phyloP scores from a whole-genome alignment of 164 flowering plant species.

The Vitis cinerea region DNA sequence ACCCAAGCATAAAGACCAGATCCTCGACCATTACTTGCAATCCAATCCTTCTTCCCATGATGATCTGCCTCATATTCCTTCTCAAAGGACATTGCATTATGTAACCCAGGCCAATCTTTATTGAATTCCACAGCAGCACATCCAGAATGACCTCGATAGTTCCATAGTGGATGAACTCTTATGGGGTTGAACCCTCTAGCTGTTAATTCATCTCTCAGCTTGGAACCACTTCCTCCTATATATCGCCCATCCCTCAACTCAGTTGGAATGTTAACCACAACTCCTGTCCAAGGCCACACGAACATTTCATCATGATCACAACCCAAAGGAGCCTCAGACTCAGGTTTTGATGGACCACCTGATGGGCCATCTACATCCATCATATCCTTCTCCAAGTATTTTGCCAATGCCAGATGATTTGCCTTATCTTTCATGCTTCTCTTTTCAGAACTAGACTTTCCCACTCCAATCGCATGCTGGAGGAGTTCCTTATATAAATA shows the following conservation, averaged over 20 bases:
- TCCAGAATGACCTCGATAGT: slow-evolving; percentile 72
- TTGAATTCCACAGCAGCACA: slow-evolving; percentile 66
- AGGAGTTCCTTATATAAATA: slow-evolving; percentile 63
- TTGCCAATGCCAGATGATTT: slow-evolving; percentile 66
- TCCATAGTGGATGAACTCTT: slow-evolving; percentile 77
- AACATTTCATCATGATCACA: slow-evolving; percentile 52
- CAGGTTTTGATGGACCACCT: slow-evolving; percentile 19
- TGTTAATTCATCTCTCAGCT: slow-evolving; percentile 56
- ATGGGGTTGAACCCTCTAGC: slow-evolving; percentile 67
- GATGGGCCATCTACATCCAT: slow-evolving; percentile 22
- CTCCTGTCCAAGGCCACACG: slow-evolving; percentile 83
- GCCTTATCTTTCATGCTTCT: slow-evolving; percentile 67
- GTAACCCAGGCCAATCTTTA: slow-evolving; percentile 76
- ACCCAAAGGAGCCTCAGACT: slow-evolving; percentile 23
- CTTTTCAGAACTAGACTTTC: slow-evolving; percentile 52
- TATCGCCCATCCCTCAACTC: slow-evolving; percentile 50
- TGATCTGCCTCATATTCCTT: slow-evolving; percentile 61
- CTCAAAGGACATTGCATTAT: slow-evolving; percentile 79
- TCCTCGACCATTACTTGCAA: slow-evolving; percentile 20
- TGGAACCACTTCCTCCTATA: slow-evolving; percentile 78
- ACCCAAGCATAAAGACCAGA: slow-evolving; percentile 83
- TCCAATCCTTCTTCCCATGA: slow-evolving; percentile 83
- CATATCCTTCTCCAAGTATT: slow-evolving; percentile 58
- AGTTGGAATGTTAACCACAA: slow-evolving; percentile 71
- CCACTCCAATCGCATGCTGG: slow-evolving; percentile 83